Conservation (phyloP, 495 filamentous ascomycete genomes). For the Usnea hakonensis region DNA sequence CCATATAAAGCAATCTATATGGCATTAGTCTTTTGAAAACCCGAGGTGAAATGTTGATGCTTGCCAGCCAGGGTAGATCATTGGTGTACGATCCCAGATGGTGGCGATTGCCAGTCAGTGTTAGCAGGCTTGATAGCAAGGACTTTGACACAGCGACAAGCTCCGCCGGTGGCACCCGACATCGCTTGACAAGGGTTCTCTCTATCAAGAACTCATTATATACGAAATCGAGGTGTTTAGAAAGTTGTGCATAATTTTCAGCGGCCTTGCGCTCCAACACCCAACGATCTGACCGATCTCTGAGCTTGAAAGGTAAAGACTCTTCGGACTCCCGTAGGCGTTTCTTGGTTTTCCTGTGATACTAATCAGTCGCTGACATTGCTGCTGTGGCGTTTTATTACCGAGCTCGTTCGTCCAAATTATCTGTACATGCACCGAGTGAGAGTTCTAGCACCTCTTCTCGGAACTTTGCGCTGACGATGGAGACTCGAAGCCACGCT, state of each 20-base stretch:
- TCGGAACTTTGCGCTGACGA: background rate
- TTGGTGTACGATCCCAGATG: background rate
- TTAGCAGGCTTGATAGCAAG: background rate
- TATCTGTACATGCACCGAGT: background rate
- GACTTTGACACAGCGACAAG: background rate
- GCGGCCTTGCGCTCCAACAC: background rate
- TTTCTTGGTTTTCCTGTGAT: background rate
- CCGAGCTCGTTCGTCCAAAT: background rate
- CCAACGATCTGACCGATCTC: background rate
- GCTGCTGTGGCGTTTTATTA: background rate
- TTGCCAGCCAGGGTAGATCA: background rate
- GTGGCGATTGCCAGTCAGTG: background rate
- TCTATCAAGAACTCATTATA: background rate
- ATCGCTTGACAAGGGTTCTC: background rate
- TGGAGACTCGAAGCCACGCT: background rate
- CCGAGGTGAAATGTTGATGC: background rate
- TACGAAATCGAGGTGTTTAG: background rate
- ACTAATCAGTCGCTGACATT: background rate
- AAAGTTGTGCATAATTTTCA: background rate
- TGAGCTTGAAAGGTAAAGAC: background rate
- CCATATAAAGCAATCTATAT: conserved; percentile 44
- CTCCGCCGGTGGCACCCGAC: background rate
- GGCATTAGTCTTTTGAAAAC: background rate
- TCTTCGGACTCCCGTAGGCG: background rate
- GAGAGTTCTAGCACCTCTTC: background rate